Conservation (phyloP, 2,329 filamentous ascomycete species). For the Colletotrichum sp. region DNA sequence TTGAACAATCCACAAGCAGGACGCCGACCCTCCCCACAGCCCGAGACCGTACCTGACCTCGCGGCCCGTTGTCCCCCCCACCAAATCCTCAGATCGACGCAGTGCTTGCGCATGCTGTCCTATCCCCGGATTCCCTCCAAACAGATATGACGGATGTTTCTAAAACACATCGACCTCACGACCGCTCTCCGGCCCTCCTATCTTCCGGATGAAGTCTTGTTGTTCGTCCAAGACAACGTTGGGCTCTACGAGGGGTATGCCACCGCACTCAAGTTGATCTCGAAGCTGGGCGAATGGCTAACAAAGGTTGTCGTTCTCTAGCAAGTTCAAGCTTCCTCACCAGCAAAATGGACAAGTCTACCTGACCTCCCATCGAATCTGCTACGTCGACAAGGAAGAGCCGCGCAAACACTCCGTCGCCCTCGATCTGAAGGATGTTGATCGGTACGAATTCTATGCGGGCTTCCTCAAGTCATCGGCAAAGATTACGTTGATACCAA, state of each 20-base stretch:
- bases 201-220: slow-evolving; percentile 88
- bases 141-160: slow-evolving; percentile 83
- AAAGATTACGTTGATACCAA: slow-evolving; percentile 89
- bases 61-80: background rate
- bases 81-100: background rate
- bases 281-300: background rate
- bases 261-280: background rate
- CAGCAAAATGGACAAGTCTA: slow-evolving; percentile 97
- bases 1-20: background rate
- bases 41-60: slow-evolving; percentile 3
- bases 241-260: slow-evolving; percentile 95
- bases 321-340: slow-evolving; percentile 92
- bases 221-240: slow-evolving; percentile 97
- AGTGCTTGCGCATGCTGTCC: background rate
- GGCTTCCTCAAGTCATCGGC: slow-evolving; percentile 94
- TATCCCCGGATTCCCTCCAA: background rate
- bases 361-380: slow-evolving; percentile 91
- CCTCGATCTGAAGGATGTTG: slow-evolving; percentile 88
- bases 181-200: slow-evolving; percentile 93
- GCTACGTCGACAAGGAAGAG: slow-evolving; percentile 90
- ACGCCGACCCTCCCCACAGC: background rate
- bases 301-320: slow-evolving; percentile 39
- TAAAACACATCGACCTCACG: slow-evolving; percentile 94
- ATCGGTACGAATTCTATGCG: slow-evolving; percentile 89
- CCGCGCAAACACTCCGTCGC: slow-evolving; percentile 85